Evolutionary conservation across 768 basidiomycete genomes (phyloP).

Genomic region (Macrolepiota dolichaula): DNA sequence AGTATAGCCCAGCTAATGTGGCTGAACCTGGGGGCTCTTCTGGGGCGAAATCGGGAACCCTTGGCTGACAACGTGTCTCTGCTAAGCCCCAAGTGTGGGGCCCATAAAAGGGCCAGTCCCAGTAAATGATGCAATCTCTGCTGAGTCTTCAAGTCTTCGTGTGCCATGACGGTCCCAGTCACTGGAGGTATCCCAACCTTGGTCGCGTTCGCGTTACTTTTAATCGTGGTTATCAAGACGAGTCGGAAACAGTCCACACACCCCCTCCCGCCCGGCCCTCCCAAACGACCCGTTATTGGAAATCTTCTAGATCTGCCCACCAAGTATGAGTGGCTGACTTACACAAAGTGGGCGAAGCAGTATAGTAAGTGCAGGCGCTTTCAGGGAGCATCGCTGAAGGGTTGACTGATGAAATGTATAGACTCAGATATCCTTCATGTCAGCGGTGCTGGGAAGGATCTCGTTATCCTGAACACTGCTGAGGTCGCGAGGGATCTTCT

Average conservation of each 20-base stretch:
- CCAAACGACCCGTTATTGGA: slow-evolving; percentile 18
- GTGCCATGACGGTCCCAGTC: neutral
- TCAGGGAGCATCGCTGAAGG: neutral
- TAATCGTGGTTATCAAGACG: neutral
- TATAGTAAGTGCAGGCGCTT: slow-evolving; percentile 12
- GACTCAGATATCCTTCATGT: slow-evolving; percentile 10
- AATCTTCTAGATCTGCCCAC: slow-evolving; percentile 24
- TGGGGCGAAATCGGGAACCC: too few species aligned
- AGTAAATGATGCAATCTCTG: neutral
- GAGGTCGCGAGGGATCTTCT: slow-evolving; percentile 12
- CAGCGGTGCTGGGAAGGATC: slow-evolving; percentile 1
- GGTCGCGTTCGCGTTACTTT: neutral
- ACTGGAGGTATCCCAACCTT: neutral
- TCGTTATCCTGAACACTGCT: slow-evolving; percentile 14
- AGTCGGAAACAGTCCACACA: neutral
- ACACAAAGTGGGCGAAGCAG: slow-evolving; percentile 21
- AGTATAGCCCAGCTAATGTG: too few species aligned
- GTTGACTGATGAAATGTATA: neutral
- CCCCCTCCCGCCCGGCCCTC: neutral
- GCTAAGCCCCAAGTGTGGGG: too few species aligned
- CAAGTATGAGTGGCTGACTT: slow-evolving; percentile 20
- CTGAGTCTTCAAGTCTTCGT: neutral
- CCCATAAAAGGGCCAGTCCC: neutral
- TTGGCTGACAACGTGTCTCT: too few species aligned
- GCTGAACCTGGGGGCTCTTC: too few species aligned